These are phyloP conservation scores for Porpolomopsis calyptriformis DNA, from an alignment of 768 basidiomycete species.

Conservation along the genomic window DNA sequence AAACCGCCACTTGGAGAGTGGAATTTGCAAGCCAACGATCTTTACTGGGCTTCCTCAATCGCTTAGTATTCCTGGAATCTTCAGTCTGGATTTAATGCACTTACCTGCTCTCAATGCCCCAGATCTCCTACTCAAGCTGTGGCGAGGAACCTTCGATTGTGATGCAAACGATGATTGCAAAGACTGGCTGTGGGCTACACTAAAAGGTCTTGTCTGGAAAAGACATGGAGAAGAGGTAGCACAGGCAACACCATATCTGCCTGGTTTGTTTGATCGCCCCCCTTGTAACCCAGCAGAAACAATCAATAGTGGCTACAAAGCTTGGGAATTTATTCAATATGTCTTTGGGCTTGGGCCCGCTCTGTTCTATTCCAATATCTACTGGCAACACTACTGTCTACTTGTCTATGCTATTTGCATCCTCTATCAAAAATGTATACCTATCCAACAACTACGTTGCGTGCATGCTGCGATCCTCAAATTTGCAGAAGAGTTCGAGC, in stretches of 20 bases:
- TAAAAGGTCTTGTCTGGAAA: constrained; percentile 15
- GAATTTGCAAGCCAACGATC: constrained; percentile 26
- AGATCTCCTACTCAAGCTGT: constrained; percentile 16
- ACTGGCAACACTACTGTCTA: not conserved
- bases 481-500: constrained; percentile 1
- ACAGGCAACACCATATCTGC: constrained; percentile 14
- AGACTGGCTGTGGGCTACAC: constrained; percentile 16
- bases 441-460: not conserved
- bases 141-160: constrained; percentile 16
- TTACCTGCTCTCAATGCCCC: constrained; percentile 24
- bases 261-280: constrained; percentile 25
- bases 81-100: constrained; percentile 31
- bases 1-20: constrained; percentile 20
- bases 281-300: constrained; percentile 25
- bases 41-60: constrained; percentile 28
- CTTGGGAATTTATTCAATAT: constrained; percentile 10
- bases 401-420: not conserved
- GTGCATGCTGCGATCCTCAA: not conserved
- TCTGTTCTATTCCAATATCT: not conserved
- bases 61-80: constrained; percentile 20
- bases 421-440: not conserved
- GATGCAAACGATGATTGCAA: constrained; percentile 12
- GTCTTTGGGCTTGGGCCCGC: constrained; percentile 4
- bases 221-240: constrained; percentile 20
- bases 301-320: constrained; percentile 16